Base-by-base conservation (phyloP, 2,329 filamentous ascomycete genomes). In the Rugonectria rugulosa region DNA sequence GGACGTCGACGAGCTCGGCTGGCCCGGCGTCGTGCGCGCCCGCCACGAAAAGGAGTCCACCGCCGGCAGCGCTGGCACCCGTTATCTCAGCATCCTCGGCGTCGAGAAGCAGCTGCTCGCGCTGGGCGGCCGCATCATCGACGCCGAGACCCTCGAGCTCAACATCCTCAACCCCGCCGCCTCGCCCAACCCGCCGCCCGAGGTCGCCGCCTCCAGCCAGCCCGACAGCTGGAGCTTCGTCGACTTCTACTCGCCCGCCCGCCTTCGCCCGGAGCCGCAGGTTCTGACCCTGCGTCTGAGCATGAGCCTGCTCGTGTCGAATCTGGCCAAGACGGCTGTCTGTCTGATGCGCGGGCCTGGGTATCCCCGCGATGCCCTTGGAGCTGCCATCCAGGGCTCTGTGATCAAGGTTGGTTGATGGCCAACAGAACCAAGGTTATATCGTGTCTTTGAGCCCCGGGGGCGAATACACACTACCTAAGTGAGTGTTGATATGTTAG, bases 171-270 rank as follows among this genome's bases (percentile, higher is more conserved):
- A 44, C 21, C 63, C 44, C 6, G 17, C 46, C 1, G 17, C 47
- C 12, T 7, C 54, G 1, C 37, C 53, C 1, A 51, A 45, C 5
- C 36, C 50, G 4, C 38, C 61, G 5, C 23, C 14, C 14, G 45
- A 53, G 1, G 31, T 42, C 12, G 19, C 55, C 29, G 2, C 36
- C 61, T 3, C 42, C 53, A 4, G n/a, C n/a, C 65, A 68, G 11
- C 62, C 65, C 1, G 65, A 67, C n/a, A 68, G 65, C 29, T 68
- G 65, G 65, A 68, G 65, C 15, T 68, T 67, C 6, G 65, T 68
- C 27, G 59, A 68, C 15, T 68, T 66, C 24, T 68, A 68, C 40
- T 63, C 59, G 0, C 61, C 65, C 27, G 56, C 59, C 2, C 43
- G 56, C 1, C 45, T 63, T 9, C 46, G 61, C 2, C 59, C 57